Evolutionary conservation across 1,284 basidiomycete species (phyloP).

Genomic region (Inonotus obliquus): DNA sequence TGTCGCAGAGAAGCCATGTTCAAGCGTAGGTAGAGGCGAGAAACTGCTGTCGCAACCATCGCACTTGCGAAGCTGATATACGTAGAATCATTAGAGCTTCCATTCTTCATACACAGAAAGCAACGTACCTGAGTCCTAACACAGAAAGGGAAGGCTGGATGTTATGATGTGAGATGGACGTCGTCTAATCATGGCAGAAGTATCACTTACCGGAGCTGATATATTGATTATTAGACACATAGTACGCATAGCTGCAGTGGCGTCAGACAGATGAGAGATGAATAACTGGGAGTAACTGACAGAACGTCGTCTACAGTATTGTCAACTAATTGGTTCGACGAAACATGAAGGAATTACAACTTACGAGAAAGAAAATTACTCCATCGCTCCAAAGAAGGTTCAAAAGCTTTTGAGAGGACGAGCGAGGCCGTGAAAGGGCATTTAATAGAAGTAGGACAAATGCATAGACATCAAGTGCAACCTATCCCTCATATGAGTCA

Average conservation of each 20-base stretch:
- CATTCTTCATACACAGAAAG: background rate
- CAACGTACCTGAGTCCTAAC: background rate
- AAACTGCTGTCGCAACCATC: background rate
- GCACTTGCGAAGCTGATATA: background rate
- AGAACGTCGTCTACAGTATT: background rate
- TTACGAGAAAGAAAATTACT: slow-evolving; percentile 1
- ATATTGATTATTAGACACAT: slow-evolving; percentile 3
- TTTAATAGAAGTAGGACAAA: slow-evolving; percentile 1
- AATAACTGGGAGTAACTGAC: background rate
- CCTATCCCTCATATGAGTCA: background rate
- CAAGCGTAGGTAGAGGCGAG: background rate
- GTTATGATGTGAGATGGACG: background rate
- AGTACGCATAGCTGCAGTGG: background rate
- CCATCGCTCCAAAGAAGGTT: background rate
- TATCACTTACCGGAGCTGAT: background rate
- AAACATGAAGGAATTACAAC: background rate
- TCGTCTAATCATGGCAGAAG: background rate
- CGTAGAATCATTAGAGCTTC: background rate
- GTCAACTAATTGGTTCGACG: background rate
- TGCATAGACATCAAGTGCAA: slow-evolving; percentile 4
- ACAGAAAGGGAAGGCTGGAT: background rate
- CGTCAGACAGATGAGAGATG: background rate
- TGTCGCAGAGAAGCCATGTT: background rate
- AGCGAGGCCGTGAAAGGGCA: slow-evolving; percentile 4
- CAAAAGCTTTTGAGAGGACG: background rate